Evolutionary conservation across 1,284 basidiomycete species (phyloP).

Genomic region (Sanguinoderma infundibulare): DNA sequence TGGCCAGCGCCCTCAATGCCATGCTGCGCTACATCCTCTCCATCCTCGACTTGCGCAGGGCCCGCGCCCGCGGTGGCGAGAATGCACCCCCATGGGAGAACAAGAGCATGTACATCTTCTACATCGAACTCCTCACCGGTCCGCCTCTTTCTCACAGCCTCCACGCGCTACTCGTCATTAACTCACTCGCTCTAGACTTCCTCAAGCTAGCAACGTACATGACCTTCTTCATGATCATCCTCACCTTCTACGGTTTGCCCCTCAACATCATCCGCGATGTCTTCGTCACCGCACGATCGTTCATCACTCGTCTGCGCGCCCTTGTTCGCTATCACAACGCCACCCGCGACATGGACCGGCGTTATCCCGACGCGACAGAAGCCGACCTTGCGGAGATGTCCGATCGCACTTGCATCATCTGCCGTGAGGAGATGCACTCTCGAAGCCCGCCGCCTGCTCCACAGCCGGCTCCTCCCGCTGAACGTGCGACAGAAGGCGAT

Average conservation of each 20-base stretch:
- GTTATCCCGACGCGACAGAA: constrained; percentile 93
- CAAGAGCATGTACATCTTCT: constrained; percentile 97
- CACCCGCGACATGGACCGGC: constrained; percentile 95
- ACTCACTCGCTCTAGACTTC: constrained; percentile 66
- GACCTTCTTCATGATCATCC: constrained; percentile 90
- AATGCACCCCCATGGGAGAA: constrained; percentile 95
- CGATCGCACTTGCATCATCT: constrained; percentile 97
- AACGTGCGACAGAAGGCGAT: constrained; percentile 21
- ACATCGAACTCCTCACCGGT: constrained; percentile 93
- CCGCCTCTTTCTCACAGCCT: not conserved
- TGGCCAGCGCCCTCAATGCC: constrained; percentile 81
- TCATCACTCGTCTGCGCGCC: constrained; percentile 86
- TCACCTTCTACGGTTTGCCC: constrained; percentile 94
- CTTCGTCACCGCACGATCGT: constrained; percentile 92
- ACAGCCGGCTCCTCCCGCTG: constrained; percentile 26
- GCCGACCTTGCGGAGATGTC: constrained; percentile 82
- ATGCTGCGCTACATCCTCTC: constrained; percentile 89
- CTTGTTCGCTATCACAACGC: constrained; percentile 92
- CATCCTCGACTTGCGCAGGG: constrained; percentile 80
- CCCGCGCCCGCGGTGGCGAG: constrained; percentile 76
- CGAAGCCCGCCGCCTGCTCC: constrained; percentile 23
- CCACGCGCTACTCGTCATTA: not conserved
- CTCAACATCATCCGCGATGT: constrained; percentile 97
- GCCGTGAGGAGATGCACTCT: constrained; percentile 93
- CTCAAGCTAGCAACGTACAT: constrained; percentile 93